Conservation (phyloP, 2,329 filamentous ascomycete genomes). For the Colletotrichum graminicola region DNA sequence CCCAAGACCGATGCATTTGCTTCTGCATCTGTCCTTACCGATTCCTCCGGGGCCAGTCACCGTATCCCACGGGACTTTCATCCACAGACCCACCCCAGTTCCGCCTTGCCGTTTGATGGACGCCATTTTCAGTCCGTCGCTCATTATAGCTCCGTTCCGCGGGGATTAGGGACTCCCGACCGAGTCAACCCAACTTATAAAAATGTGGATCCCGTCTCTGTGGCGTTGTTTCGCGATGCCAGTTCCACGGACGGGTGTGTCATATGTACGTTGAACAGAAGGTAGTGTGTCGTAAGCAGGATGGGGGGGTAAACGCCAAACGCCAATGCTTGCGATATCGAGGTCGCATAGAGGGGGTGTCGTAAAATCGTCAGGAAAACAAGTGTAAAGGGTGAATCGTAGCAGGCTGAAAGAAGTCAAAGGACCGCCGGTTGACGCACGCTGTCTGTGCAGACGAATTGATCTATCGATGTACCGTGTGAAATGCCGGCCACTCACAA, state of each 20-base stretch:
- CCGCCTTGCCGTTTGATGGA: conserved; percentile 17
- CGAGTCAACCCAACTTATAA: conserved; percentile 15
- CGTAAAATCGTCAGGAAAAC: conserved; percentile 41
- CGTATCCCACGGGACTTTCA: conserved; percentile 14
- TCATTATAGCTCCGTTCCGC: conserved; percentile 39
- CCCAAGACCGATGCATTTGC: conserved; percentile 22
- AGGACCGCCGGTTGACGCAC: conserved; percentile 31
- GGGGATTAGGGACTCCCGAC: conserved; percentile 24
- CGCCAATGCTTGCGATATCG: conserved; percentile 42
- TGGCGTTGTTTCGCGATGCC: conserved; percentile 37
- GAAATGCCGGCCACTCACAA: conserved; percentile 13
- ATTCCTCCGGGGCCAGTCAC: conserved; percentile 11
- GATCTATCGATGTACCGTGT: conserved; percentile 28
- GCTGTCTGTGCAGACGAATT: conserved; percentile 26
- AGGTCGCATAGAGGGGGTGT: conserved; percentile 37
- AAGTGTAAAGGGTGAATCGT: conserved; percentile 38
- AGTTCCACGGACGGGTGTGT: conserved; percentile 23
- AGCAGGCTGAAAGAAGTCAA: conserved; percentile 27
- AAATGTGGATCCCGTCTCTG: conserved; percentile 21
- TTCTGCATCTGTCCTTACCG: conserved; percentile 18
- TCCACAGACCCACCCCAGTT: conserved; percentile 10
- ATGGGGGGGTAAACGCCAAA: conserved; percentile 39
- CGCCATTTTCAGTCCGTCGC: conserved; percentile 33
- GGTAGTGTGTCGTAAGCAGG: conserved; percentile 34
- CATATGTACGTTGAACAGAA: conserved; percentile 41